Conservation (phyloP, 169 alveolate species). For the Eimeria praecox region DNA sequence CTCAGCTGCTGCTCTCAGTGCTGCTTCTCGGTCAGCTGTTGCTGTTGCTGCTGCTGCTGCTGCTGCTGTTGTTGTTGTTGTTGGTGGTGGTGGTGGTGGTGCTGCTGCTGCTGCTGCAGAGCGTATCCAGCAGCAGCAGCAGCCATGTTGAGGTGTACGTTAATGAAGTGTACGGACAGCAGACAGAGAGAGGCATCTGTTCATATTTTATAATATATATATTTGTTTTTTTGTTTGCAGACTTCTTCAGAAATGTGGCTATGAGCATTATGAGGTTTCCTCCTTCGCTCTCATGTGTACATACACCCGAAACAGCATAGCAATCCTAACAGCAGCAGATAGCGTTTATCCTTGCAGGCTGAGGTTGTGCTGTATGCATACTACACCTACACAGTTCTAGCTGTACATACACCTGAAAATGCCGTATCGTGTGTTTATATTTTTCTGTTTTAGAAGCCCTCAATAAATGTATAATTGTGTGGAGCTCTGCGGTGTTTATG, state of each 20-base stretch:
- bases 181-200: too few species aligned
- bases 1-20: conserved; percentile 25
- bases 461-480: neutral
- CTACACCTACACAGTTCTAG: neutral
- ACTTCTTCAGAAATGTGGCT: neutral
- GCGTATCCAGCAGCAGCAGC: neutral
- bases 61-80: neutral
- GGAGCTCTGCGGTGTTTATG: neutral
- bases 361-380: too few species aligned
- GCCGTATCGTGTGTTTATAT: too few species aligned
- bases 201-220: too few species aligned
- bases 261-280: conserved; percentile 58
- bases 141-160: neutral
- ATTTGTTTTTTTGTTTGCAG: conserved; percentile 45
- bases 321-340: neutral
- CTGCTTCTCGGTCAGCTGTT: conserved; percentile 31
- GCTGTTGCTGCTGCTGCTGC: neutral
- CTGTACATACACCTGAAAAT: conserved; percentile 7
- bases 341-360: neutral
- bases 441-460: neutral
- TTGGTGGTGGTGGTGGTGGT: neutral
- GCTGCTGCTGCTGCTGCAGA: neutral
- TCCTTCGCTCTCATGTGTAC: conserved; percentile 18
- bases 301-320: conserved; percentile 2
- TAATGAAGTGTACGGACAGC: neutral